Evolutionary conservation across 768 basidiomycete genomes (phyloP).

Genomic region (Rossbeevera mucosa): DNA sequence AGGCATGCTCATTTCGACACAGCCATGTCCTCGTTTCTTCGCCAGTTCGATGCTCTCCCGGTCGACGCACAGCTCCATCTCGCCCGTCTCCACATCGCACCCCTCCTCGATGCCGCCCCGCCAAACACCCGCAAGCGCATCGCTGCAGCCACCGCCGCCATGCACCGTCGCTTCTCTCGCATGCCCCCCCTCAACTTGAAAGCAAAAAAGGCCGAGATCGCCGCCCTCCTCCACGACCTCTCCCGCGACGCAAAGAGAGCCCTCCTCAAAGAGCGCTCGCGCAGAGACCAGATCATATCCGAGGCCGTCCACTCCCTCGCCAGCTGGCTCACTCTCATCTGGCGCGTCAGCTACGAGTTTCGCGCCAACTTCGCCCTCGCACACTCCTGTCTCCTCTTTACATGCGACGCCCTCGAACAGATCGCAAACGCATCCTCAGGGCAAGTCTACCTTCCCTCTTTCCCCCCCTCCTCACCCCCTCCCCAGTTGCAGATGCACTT

Average conservation of each 20-base stretch:
- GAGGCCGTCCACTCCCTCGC: slow-evolving; percentile 54
- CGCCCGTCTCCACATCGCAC: slow-evolving; percentile 46
- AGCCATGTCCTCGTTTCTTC: slow-evolving; percentile 28
- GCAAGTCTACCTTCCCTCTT: slow-evolving; percentile 25
- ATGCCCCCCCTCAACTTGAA: slow-evolving; percentile 51
- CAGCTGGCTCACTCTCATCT: slow-evolving; percentile 60
- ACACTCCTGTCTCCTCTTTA: slow-evolving; percentile 54
- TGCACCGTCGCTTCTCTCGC: slow-evolving; percentile 35
- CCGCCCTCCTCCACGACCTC: slow-evolving; percentile 48
- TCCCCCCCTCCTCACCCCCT: slow-evolving; percentile 5
- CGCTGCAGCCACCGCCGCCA: slow-evolving; percentile 36
- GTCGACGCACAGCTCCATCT: slow-evolving; percentile 46
- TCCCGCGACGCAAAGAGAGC: slow-evolving; percentile 49
- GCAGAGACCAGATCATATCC: slow-evolving; percentile 48
- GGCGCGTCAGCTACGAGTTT: slow-evolving; percentile 59
- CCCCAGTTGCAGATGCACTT: slow-evolving; percentile 52
- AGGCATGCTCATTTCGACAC: slow-evolving; percentile 23
- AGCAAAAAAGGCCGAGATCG: slow-evolving; percentile 53
- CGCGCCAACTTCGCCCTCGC: slow-evolving; percentile 46
- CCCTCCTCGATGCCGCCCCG: slow-evolving; percentile 43
- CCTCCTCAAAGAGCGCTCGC: slow-evolving; percentile 49
- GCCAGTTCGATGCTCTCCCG: slow-evolving; percentile 49
- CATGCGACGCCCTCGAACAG: slow-evolving; percentile 42
- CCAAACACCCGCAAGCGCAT: slow-evolving; percentile 37
- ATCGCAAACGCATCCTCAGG: slow-evolving; percentile 38